Conservation (phyloP, 352 stramenopile species). For the Globisporangium paddicum region DNA sequence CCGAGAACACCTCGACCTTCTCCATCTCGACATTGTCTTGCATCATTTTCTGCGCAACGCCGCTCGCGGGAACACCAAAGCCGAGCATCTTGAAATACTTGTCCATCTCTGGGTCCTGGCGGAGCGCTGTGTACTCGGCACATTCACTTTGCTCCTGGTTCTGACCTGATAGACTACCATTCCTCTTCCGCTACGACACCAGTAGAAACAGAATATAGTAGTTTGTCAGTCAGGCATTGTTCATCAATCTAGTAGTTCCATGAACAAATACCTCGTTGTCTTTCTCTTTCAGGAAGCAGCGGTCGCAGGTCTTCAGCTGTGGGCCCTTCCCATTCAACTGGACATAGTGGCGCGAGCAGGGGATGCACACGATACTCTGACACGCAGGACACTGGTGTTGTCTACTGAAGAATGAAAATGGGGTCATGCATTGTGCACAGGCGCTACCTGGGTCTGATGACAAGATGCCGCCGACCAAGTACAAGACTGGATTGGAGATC, state of each 20-base stretch:
- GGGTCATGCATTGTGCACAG: constrained; percentile 50
- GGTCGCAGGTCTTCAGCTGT: constrained; percentile 58
- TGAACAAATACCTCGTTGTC: constrained; percentile 59
- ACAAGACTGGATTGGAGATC: constrained; percentile 63
- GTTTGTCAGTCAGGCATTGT: no score
- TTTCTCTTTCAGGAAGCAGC: constrained; percentile 71
- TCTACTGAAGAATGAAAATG: constrained; percentile 74
- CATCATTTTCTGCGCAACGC: constrained; percentile 76
- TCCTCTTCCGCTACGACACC: constrained; percentile 39
- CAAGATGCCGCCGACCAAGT: constrained; percentile 51
- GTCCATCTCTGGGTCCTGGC: constrained; percentile 53
- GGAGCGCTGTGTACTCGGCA: constrained; percentile 47
- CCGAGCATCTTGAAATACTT: constrained; percentile 87
- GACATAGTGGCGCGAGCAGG: constrained; percentile 51
- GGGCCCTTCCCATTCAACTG: constrained; percentile 36
- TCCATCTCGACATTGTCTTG: constrained; percentile 63
- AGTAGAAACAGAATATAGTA: no score
- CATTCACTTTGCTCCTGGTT: constrained; percentile 24
- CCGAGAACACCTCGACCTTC: constrained; percentile 55
- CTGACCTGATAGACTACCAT: constrained; percentile 6
- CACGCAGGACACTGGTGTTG: constrained; percentile 50
- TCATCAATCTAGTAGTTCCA: no score
- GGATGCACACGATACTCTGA: constrained; percentile 44
- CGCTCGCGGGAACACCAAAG: constrained; percentile 63
- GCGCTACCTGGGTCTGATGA: constrained; percentile 20